phyloP scores from a whole-genome alignment of 257 asterid genomes.

The Voacanga thouarsii region DNA sequence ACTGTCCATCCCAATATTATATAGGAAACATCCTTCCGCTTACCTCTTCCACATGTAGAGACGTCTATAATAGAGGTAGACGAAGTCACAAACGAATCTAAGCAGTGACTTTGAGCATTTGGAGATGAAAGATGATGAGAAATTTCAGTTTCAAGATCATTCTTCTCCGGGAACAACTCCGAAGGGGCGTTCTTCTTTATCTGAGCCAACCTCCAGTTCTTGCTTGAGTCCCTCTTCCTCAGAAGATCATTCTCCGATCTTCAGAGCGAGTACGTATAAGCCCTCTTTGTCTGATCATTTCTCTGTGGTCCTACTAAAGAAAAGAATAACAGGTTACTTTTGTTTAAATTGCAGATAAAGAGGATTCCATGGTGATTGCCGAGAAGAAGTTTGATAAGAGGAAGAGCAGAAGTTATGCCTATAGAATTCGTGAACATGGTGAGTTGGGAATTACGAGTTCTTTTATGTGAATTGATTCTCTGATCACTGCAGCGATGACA shows the following conservation, averaged over 20 bases:
- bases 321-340: background rate
- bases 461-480: background rate
- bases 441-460: background rate
- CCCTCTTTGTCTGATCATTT: background rate
- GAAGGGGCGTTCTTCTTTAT: constrained; percentile 35
- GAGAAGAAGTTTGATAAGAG: constrained; percentile 39
- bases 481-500: background rate
- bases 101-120: background rate
- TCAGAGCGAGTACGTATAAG: constrained; percentile 26
- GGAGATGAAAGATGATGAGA: background rate
- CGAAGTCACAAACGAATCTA: background rate
- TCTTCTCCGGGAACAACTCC: constrained; percentile 29
- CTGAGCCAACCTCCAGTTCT: constrained; percentile 33
- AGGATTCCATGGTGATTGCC: constrained; percentile 22
- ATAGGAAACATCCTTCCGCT: background rate
- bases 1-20: background rate
- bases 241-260: constrained; percentile 28
- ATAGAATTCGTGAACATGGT: constrained; percentile 79
- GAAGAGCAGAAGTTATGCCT: constrained; percentile 52
- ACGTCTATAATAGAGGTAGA: background rate
- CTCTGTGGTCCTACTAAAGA: background rate
- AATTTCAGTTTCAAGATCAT: background rate
- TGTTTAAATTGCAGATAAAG: constrained; percentile 35
- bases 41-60: background rate
- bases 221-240: constrained; percentile 40